Percentiles rank a stretch among this genome's conserved stretches.
These are phyloP conservation scores for Rhizopus arrhizus DNA, from an alignment of 371 early-diverging fungal genomes.

Conservation along the genomic window DNA sequence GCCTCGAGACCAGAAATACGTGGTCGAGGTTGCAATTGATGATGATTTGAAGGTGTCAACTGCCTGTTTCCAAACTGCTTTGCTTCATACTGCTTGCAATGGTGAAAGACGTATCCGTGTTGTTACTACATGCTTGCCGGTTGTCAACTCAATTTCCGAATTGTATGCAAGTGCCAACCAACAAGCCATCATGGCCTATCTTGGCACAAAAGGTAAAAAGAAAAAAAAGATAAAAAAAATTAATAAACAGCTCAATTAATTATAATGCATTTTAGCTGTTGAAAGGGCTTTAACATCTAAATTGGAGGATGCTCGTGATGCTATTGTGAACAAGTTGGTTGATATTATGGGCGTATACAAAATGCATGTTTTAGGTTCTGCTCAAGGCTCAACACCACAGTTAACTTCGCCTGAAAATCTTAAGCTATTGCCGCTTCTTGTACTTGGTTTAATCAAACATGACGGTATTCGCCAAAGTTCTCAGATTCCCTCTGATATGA, in stretches of 20 bases:
- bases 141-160: conserved; percentile 78
- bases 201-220: conserved; percentile 72
- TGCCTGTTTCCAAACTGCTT: conserved; percentile 96
- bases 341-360: conserved; percentile 90
- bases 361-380: conserved; percentile 71
- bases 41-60: conserved; percentile 79
- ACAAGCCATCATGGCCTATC: conserved; percentile 77
- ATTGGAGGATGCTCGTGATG: conserved; percentile 94
- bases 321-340: conserved; percentile 81
- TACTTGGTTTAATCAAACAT: conserved; percentile 81
- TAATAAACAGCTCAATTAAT: no score
- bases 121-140: conserved; percentile 89
- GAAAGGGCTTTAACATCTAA: conserved; percentile 86
- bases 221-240: neutral
- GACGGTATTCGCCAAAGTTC: conserved; percentile 68
- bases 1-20: conserved; percentile 92
- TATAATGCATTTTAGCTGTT: conserved; percentile 41
- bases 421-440: conserved; percentile 83
- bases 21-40: conserved; percentile 87
- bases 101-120: conserved; percentile 96
- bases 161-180: conserved; percentile 85
- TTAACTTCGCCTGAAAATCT: conserved; percentile 84
- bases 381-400: conserved; percentile 78
- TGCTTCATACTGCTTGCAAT: conserved; percentile 85
- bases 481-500: conserved; percentile 71